Conservation (phyloP, 768 basidiomycete species). For the Russula sp. region DNA sequence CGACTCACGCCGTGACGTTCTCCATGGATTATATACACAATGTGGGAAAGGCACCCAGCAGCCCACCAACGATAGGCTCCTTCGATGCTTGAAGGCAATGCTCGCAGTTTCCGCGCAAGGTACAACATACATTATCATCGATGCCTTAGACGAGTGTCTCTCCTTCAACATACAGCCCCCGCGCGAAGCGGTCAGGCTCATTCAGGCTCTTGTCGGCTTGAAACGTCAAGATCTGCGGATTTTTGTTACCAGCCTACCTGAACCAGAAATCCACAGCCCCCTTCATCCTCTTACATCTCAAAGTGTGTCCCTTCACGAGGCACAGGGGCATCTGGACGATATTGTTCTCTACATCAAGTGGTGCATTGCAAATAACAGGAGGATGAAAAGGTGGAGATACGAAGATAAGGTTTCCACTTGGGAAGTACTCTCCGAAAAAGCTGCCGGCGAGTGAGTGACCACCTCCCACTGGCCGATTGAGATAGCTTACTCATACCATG, state of each 20-base stretch:
- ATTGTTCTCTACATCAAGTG: constrained; percentile 8
- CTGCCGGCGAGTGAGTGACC: constrained; percentile 14
- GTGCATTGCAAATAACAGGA: constrained; percentile 21
- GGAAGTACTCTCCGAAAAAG: constrained; percentile 16
- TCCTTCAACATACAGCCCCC: constrained; percentile 6
- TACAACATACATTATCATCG: constrained; percentile 25
- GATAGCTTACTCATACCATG: neutral
- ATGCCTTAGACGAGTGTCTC: constrained; percentile 27
- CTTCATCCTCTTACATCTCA: constrained; percentile 13
- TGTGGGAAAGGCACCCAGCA: neutral
- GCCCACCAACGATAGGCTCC: constrained; percentile 8
- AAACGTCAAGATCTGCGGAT: constrained; percentile 10
- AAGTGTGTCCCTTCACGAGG: constrained; percentile 3
- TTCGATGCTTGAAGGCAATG: constrained; percentile 17
- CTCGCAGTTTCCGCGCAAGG: neutral
- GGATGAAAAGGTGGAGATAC: constrained; percentile 22
- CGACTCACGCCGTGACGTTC: neutral
- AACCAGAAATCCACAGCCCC: neutral
- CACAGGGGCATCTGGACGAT: constrained; percentile 6
- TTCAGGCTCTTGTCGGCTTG: constrained; percentile 13
- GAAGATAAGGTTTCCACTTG: constrained; percentile 6
- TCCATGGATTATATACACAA: neutral
- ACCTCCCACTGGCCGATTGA: neutral
- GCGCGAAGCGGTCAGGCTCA: neutral
- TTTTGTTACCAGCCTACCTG: constrained; percentile 3